Percentiles rank a stretch among this genome's conserved stretches.
These are phyloP conservation scores for Mycena indigotica DNA, from an alignment of 768 basidiomycete species.

Conservation along the genomic window DNA sequence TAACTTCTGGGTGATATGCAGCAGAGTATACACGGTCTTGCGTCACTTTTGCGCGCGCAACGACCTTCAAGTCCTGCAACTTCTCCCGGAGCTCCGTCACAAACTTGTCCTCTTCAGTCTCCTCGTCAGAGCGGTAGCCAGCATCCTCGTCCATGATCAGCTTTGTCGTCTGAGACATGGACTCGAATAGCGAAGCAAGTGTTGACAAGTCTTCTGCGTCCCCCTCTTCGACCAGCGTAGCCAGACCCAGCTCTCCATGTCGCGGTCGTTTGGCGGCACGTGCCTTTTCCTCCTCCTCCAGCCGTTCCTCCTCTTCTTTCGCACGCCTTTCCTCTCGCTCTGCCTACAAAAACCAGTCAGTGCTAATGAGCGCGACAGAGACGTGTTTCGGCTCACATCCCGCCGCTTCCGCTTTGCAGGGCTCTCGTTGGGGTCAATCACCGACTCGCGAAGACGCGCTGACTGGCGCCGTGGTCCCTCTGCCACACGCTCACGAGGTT, in stretches of 20 bases:
- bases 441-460: slow-evolving; percentile 53
- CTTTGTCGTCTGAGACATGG: slow-evolving; percentile 40
- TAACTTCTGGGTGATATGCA: slow-evolving; percentile 73
- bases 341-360: slow-evolving; percentile 34
- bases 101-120: slow-evolving; percentile 49
- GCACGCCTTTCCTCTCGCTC: slow-evolving; percentile 51
- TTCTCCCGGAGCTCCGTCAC: slow-evolving; percentile 56
- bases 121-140: slow-evolving; percentile 51
- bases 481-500: slow-evolving; percentile 40
- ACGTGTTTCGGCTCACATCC: slow-evolving; percentile 45
- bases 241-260: slow-evolving; percentile 63
- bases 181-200: slow-evolving; percentile 49
- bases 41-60: slow-evolving; percentile 81
- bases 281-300: slow-evolving; percentile 63
- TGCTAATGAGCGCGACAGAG: not conserved
- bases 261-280: slow-evolving; percentile 70
- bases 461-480: slow-evolving; percentile 67
- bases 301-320: slow-evolving; percentile 62
- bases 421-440: slow-evolving; percentile 62
- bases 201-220: slow-evolving; percentile 47
- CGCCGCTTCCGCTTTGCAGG: slow-evolving; percentile 65
- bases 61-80: slow-evolving; percentile 59
- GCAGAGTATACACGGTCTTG: slow-evolving; percentile 74
- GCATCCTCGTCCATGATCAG: slow-evolving; percentile 47
- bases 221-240: slow-evolving; percentile 55